Evolutionary conservation across 2,329 filamentous ascomycete species (phyloP).

Genomic region (Aspergillus uvarum): DNA sequence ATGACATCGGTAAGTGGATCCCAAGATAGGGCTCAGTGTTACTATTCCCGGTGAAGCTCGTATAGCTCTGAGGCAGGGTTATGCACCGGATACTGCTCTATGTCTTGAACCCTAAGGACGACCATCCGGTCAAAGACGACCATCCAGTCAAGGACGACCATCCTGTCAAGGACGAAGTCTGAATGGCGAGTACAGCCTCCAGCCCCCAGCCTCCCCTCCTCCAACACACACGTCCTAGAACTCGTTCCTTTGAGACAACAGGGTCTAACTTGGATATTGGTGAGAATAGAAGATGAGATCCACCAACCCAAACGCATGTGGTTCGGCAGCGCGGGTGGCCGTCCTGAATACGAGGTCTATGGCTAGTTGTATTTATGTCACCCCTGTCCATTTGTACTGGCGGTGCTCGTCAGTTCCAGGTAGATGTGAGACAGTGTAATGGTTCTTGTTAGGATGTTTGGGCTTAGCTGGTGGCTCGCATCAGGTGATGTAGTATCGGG

Average conservation of each 20-base stretch:
- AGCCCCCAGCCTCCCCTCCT: too few species aligned
- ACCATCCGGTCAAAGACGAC: neutral
- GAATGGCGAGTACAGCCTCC: too few species aligned
- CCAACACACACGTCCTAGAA: neutral
- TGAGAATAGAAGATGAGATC: neutral
- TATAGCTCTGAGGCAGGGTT: neutral
- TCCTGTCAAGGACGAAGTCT: neutral
- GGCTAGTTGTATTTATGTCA: neutral
- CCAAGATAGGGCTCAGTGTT: neutral
- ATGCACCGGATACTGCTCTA: neutral
- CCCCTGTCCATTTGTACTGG: neutral
- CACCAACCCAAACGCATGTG: neutral
- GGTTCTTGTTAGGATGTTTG: neutral
- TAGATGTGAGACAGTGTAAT: neutral
- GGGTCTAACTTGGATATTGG: neutral
- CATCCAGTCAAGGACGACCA: neutral
- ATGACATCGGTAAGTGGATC: neutral
- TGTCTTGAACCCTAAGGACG: neutral
- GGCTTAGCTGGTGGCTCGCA: neutral
- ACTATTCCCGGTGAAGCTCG: neutral
- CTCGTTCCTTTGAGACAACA: neutral
- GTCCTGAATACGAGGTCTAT: slow-evolving; percentile 12
- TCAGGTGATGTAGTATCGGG: neutral
- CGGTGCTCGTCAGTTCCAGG: neutral
- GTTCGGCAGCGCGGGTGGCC: neutral